Conservation (phyloP, 768 basidiomycete species). For the Collybia sordida region DNA sequence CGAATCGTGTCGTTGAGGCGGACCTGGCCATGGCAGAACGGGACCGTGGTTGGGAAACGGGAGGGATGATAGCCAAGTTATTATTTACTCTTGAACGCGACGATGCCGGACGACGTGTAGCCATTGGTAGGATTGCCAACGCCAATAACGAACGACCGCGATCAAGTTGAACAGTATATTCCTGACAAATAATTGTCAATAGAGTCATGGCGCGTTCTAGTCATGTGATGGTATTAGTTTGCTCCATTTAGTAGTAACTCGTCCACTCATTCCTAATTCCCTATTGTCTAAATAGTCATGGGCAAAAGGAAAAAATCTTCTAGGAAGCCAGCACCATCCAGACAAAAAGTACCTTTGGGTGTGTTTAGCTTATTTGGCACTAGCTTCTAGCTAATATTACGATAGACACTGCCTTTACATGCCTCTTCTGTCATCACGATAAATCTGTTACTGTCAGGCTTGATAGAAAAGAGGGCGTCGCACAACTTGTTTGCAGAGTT, state of each 20-base stretch:
- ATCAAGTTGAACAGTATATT: conserved; percentile 13
- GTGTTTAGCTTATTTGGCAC: conserved; percentile 17
- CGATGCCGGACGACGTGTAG: conserved; percentile 57
- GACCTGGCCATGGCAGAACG: conserved; percentile 51
- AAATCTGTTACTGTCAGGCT: conserved; percentile 84
- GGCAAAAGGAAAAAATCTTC: conserved; percentile 92
- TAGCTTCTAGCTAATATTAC: neutral
- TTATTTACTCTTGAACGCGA: conserved; percentile 44
- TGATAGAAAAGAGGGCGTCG: conserved; percentile 84
- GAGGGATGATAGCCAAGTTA: conserved; percentile 21
- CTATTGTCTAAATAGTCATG: conserved; percentile 43
- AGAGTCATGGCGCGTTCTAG: conserved; percentile 17
- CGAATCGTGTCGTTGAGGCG: conserved; percentile 29
- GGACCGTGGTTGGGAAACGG: conserved; percentile 38
- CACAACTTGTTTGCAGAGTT: conserved; percentile 76
- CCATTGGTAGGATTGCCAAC: conserved; percentile 41
- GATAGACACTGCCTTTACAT: conserved; percentile 81
- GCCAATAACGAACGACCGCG: neutral
- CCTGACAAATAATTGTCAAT: conserved; percentile 14
- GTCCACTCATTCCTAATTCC: neutral
- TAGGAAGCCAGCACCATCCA: conserved; percentile 69
- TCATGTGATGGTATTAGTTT: conserved; percentile 30
- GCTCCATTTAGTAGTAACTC: neutral
- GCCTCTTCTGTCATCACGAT: conserved; percentile 88
- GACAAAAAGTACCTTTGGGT: conserved; percentile 76